Evolutionary conservation across 306 rosid genomes (phyloP).

Genomic region (Vicia villosa): DNA sequence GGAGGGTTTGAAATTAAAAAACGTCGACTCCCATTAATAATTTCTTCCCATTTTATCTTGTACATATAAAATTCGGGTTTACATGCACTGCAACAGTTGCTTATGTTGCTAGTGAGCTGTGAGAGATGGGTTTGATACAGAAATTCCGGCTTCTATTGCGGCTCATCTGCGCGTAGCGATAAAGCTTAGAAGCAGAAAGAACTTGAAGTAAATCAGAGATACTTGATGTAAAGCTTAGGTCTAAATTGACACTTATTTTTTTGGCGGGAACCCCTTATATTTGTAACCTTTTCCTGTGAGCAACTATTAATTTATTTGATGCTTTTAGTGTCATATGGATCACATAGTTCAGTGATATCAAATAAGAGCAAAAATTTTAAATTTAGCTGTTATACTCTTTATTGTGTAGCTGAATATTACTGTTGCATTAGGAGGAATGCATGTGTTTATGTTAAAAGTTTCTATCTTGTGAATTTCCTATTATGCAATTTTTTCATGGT

Average conservation of each 20-base stretch:
- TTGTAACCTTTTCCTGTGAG: constrained; percentile 35
- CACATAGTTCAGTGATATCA: neutral
- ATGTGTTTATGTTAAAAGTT: neutral
- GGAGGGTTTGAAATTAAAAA: constrained; percentile 75
- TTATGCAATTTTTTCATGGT: neutral
- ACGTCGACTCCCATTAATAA: constrained; percentile 59
- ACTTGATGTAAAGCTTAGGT: constrained; percentile 45
- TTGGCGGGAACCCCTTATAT: constrained; percentile 38
- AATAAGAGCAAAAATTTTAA: too few species aligned
- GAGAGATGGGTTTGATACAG: constrained; percentile 33
- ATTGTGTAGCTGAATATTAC: neutral
- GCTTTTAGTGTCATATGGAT: constrained; percentile 36
- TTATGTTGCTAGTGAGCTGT: constrained; percentile 43
- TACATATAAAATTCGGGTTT: constrained; percentile 36
- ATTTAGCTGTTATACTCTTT: too few species aligned
- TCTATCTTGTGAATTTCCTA: neutral
- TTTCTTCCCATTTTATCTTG: constrained; percentile 36
- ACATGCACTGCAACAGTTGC: constrained; percentile 46
- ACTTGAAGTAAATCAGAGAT: constrained; percentile 24
- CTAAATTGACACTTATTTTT: constrained; percentile 25
- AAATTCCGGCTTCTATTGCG: constrained; percentile 44
- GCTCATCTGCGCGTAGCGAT: constrained; percentile 35
- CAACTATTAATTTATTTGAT: constrained; percentile 37
- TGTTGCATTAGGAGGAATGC: neutral
- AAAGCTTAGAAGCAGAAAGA: neutral